Percentiles rank a stretch among this genome's conserved stretches.
Evolutionary conservation across 169 alveolate genomes (phyloP).

Genomic region (Plasmodium coatneyi): DNA sequence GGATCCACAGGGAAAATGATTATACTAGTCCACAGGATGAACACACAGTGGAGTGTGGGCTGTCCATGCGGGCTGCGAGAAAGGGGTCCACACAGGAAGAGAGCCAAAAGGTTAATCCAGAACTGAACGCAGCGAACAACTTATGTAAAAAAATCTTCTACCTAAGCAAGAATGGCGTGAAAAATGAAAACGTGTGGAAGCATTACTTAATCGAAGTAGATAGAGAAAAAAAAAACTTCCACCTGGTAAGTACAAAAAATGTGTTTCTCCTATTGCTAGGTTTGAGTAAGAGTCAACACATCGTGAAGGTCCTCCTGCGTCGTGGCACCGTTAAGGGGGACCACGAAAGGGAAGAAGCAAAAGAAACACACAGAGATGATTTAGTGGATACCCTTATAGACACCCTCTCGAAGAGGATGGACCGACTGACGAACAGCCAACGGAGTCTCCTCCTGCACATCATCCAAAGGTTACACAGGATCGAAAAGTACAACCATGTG

Average conservation of each 20-base stretch:
- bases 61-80: not conserved
- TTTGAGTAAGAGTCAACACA: constrained; percentile 13
- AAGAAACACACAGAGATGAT: not conserved
- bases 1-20: not conserved
- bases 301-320: not conserved
- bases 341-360: not conserved
- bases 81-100: no score
- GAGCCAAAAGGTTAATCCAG: not conserved
- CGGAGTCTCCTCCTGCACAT: constrained; percentile 42
- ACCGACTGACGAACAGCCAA: constrained; percentile 33
- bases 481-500: constrained; percentile 13
- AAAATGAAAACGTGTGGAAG: constrained; percentile 46
- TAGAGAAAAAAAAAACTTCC: constrained; percentile 17
- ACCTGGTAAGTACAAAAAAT: constrained; percentile 8
- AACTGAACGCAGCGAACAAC: not conserved
- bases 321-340: not conserved
- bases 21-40: not conserved
- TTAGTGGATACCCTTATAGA: constrained; percentile 18
- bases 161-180: constrained; percentile 28
- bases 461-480: constrained; percentile 22
- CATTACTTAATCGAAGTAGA: constrained; percentile 12
- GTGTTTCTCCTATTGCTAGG: constrained; percentile 44
- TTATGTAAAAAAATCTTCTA: constrained; percentile 44
- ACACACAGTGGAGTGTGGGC: not conserved
- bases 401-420: constrained; percentile 18